These are phyloP conservation scores for Tuber melanosporum DNA, from an alignment of 495 filamentous ascomycete genomes.

Conservation along the genomic window DNA sequence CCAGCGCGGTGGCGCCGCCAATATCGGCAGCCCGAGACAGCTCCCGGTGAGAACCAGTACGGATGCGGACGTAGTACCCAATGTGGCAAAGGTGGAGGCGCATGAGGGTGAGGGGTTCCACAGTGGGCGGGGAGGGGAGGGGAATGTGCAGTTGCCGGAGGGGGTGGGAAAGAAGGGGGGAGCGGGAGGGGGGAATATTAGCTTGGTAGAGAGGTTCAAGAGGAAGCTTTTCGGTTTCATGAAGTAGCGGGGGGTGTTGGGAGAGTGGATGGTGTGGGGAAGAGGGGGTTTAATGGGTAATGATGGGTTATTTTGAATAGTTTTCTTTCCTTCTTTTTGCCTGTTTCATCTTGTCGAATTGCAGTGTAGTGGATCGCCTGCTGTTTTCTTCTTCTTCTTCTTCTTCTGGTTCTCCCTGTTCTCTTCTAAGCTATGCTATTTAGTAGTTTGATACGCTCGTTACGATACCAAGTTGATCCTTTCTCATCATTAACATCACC, in stretches of 20 bases:
- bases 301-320: background rate
- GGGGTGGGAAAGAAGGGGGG: conserved; percentile 33
- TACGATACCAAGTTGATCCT: background rate
- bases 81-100: conserved; percentile 23
- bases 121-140: conserved; percentile 16
- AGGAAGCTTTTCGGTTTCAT: conserved; percentile 19
- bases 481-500: background rate
- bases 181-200: conserved; percentile 8
- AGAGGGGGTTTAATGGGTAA: conserved; percentile 2
- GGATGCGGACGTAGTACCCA: conserved; percentile 39
- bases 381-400: conserved; percentile 2
- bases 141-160: conserved; percentile 22
- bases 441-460: background rate
- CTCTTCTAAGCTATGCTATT: background rate
- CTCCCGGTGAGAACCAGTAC: conserved; percentile 19
- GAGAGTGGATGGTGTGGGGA: background rate
- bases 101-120: conserved; percentile 34
- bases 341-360: background rate
- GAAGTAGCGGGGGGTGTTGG: conserved; percentile 4
- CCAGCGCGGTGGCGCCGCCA: conserved; percentile 39
- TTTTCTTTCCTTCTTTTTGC: background rate
- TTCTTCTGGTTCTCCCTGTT: background rate
- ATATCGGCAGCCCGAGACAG: conserved; percentile 33
- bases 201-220: conserved; percentile 33
- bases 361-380: too few species aligned